These are phyloP conservation scores for Apophysomyces elegans DNA, from an alignment of 371 early-diverging fungal genomes.

Conservation along the genomic window DNA sequence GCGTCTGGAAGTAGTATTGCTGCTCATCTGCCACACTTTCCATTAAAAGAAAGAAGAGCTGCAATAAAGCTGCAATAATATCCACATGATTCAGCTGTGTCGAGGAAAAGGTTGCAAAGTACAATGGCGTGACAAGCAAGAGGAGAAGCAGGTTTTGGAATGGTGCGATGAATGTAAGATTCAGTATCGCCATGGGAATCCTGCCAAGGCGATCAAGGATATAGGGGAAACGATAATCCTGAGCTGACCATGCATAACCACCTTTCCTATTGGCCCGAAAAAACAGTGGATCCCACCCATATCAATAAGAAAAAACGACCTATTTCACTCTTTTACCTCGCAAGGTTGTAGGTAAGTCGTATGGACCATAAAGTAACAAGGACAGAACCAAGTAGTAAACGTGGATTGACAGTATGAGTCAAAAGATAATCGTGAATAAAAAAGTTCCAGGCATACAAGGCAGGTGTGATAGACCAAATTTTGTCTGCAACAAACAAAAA, in stretches of 20 bases:
- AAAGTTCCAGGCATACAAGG: conserved; percentile 62
- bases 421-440: conserved; percentile 48
- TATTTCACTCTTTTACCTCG: conserved; percentile 34
- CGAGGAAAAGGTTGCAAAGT: conserved; percentile 41
- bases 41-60: conserved; percentile 48
- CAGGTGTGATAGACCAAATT: conserved; percentile 77
- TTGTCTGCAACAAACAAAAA: conserved; percentile 47
- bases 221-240: conserved; percentile 81
- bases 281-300: not conserved
- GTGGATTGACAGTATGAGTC: conserved; percentile 37
- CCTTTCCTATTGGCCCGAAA: conserved; percentile 60
- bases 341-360: conserved; percentile 83
- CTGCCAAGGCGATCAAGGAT: conserved; percentile 47
- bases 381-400: conserved; percentile 52
- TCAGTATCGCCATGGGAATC: conserved; percentile 71
- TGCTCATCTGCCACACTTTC: conserved; percentile 87
- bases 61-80: conserved; percentile 44
- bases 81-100: conserved; percentile 47
- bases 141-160: conserved; percentile 74
- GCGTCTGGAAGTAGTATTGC: conserved; percentile 79
- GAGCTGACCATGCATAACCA: conserved; percentile 69
- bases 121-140: conserved; percentile 67
- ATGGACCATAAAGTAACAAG: conserved; percentile 77
- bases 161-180: conserved; percentile 74
- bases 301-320: too few relatives aligned